These are phyloP conservation scores for Phyllostachys edulis DNA, from an alignment of 176 grass and related monocot genomes.

Conservation along the genomic window DNA sequence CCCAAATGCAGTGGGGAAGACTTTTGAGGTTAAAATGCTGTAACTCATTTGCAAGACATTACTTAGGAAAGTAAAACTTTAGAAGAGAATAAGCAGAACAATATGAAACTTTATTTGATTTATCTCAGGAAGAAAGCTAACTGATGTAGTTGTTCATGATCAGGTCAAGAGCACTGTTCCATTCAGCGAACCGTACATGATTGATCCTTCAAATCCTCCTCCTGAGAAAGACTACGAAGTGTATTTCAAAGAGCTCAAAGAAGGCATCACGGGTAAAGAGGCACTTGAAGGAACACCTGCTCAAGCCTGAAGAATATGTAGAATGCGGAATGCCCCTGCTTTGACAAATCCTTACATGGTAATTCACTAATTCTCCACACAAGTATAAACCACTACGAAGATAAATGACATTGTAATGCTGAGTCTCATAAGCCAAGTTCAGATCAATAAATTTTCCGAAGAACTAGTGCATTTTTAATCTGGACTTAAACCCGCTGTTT, in stretches of 20 bases:
- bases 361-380: background rate
- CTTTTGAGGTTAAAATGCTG: conserved; percentile 70
- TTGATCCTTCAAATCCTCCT: conserved; percentile 82
- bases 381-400: background rate
- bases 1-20: conserved; percentile 77
- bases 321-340: background rate
- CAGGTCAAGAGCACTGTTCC: conserved; percentile 99
- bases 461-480: background rate
- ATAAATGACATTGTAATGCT: background rate
- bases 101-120: background rate
- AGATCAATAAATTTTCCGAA: background rate
- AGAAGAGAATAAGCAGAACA: background rate
- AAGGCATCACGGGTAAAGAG: conserved; percentile 84
- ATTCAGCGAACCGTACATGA: conserved; percentile 71
- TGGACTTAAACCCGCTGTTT: background rate
- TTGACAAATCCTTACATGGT: background rate
- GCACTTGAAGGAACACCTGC: conserved; percentile 67
- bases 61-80: background rate
- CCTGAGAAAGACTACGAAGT: conserved; percentile 80
- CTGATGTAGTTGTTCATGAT: background rate
- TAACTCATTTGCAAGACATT: conserved; percentile 4
- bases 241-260: conserved; percentile 84
- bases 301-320: conserved; percentile 48
- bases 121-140: conserved; percentile 26
- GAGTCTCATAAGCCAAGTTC: conserved; percentile 4